Percentiles rank a stretch among this genome's conserved stretches.
These are phyloP conservation scores for Bryum argenteum DNA, from an alignment of 225 moss, liverwort and hornwort genomes.

Conservation along the genomic window DNA sequence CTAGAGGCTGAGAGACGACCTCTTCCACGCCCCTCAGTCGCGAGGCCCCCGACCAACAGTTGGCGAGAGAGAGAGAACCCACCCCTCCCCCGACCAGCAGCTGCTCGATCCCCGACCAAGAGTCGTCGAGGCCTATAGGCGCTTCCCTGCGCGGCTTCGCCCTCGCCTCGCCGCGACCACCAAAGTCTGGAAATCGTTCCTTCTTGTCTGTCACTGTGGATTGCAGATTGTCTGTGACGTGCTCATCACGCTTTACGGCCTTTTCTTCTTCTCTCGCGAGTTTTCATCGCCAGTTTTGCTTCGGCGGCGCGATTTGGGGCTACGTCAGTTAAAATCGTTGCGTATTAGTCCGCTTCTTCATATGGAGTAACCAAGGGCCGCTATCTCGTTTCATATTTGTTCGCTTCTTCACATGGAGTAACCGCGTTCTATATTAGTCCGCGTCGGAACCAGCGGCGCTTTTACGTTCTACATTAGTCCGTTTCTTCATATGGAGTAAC, in stretches of 20 bases:
- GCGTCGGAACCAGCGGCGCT: no score
- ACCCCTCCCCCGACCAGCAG: no score
- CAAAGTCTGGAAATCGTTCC: background rate
- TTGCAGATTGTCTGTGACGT: slow-evolving; percentile 17
- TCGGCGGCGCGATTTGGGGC: slow-evolving; percentile 12
- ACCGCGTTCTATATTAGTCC: no score
- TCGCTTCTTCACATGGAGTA: slow-evolving; percentile 16
- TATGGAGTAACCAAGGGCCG: background rate
- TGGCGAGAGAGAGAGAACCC: no score
- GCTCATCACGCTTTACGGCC: slow-evolving; percentile 19
- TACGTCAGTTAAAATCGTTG: slow-evolving; percentile 1
- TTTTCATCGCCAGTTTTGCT: background rate
- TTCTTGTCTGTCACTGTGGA: background rate
- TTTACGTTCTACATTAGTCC: background rate
- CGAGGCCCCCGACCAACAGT: background rate
- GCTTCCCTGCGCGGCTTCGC: background rate
- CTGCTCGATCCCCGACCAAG: no score
- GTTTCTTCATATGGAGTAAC: slow-evolving; percentile 2
- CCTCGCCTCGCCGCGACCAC: background rate
- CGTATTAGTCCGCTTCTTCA: background rate
- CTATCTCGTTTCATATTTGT: background rate
- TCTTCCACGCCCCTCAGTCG: background rate
- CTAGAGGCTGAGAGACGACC: background rate
- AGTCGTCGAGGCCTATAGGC: background rate
- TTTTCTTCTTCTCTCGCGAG: background rate